A percentile compares a stretch with the other conserved stretches of the same genome.
Conservation (phyloP, 192 early-diverging fungal genomes). For the Podila epicladia region DNA sequence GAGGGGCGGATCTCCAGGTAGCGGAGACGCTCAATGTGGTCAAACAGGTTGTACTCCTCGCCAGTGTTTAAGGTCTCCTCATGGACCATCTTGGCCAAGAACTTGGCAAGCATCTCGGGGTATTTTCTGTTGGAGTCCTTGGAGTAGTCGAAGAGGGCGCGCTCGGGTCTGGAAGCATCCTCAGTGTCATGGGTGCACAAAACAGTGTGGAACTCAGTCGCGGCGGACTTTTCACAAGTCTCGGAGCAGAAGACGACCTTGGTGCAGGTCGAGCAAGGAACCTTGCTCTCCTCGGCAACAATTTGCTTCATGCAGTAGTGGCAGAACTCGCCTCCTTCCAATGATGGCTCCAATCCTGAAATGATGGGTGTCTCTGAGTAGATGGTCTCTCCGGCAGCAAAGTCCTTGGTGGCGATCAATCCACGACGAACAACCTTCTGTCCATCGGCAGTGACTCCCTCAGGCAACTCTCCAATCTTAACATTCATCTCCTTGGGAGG, state of each 20-base stretch:
- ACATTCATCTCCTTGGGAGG: conserved; percentile 81
- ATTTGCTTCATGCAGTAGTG: conserved; percentile 77
- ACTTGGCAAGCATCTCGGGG: conserved; percentile 84
- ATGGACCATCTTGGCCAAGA: conserved; percentile 84
- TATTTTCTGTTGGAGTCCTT: conserved; percentile 65
- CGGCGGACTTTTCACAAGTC: conserved; percentile 68
- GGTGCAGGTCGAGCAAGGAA: conserved; percentile 68
- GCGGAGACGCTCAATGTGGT: conserved; percentile 87
- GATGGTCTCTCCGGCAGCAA: conserved; percentile 79
- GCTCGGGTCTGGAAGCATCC: conserved; percentile 52
- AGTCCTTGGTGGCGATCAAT: conserved; percentile 75
- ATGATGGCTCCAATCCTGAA: conserved; percentile 72
- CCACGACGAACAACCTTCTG: conserved; percentile 73
- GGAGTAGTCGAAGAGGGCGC: conserved; percentile 55
- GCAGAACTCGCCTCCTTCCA: conserved; percentile 75
- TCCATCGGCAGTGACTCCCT: conserved; percentile 57
- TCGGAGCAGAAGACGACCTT: conserved; percentile 76
- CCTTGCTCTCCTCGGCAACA: conserved; percentile 36
- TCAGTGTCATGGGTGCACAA: conserved; percentile 53
- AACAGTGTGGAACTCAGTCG: conserved; percentile 72
- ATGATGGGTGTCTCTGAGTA: conserved; percentile 81
- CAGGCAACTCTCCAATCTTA: conserved; percentile 72
- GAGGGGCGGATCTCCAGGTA: conserved; percentile 71
- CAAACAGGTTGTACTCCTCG: conserved; percentile 81
- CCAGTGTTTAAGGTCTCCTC: conserved; percentile 80